Conservation (phyloP, 352 stramenopile species). For the Globisporangium nagaii region DNA sequence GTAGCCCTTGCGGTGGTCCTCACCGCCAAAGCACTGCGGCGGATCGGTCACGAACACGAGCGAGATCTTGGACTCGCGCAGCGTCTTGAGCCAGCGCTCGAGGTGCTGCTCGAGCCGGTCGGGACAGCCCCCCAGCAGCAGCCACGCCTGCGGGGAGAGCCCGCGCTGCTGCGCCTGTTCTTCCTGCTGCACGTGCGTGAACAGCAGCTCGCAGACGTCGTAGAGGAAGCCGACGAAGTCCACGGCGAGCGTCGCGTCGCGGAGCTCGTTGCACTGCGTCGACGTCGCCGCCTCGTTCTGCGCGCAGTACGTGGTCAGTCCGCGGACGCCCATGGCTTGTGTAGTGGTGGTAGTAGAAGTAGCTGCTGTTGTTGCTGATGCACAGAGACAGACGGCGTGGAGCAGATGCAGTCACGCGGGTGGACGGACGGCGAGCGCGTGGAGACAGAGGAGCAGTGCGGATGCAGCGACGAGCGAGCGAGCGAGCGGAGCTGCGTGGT, state of each 20-base stretch:
- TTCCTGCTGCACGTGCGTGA: conserved; percentile 22
- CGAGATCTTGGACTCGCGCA: conserved; percentile 34
- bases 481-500: no score
- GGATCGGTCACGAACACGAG: conserved; percentile 74
- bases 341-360: neutral
- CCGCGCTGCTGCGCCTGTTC: neutral
- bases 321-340: conserved; percentile 51
- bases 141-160: conserved; percentile 36
- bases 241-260: conserved; percentile 69
- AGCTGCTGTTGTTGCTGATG: no score
- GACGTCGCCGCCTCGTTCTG: conserved; percentile 44
- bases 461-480: no score
- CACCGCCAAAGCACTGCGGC: conserved; percentile 67
- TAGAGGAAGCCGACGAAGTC: conserved; percentile 82
- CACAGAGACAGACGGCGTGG: neutral
- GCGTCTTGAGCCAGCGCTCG: conserved; percentile 35
- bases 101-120: conserved; percentile 39
- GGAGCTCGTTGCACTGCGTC: conserved; percentile 23
- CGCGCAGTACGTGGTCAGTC: conserved; percentile 52
- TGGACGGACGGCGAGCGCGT: neutral
- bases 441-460: no score
- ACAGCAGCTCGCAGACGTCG: conserved; percentile 57
- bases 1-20: conserved; percentile 57
- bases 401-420: no score
- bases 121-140: conserved; percentile 56